A percentile compares a stretch with the other conserved stretches of the same genome.
These are phyloP conservation scores for Chlorella sp. DNA, from an alignment of 139 green algal genomes.

Conservation along the genomic window DNA sequence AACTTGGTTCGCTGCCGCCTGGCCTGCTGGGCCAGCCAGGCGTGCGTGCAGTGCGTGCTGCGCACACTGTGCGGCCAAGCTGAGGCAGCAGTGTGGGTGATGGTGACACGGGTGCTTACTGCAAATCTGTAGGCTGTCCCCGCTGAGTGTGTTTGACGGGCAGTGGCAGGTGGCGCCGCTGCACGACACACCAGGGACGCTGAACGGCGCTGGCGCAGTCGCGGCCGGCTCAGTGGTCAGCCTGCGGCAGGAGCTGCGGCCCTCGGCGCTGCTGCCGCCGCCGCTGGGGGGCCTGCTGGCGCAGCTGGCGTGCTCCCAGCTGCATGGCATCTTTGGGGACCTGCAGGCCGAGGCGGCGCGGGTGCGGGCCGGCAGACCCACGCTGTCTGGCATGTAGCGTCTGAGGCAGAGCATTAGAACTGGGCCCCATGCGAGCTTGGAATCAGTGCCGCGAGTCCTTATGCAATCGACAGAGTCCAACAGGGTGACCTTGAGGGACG, in stretches of 20 bases:
- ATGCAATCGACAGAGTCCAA: too few species aligned
- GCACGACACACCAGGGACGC: not conserved
- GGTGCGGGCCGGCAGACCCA: not conserved
- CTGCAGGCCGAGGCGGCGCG: not conserved
- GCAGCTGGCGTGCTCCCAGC: conserved; percentile 17
- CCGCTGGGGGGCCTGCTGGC: conserved; percentile 12
- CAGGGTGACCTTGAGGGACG: too few species aligned
- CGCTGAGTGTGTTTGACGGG: conserved; percentile 2
- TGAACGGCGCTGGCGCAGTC: not conserved
- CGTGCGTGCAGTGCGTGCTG: not conserved
- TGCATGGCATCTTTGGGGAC: conserved; percentile 7
- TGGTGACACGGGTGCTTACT: not conserved
- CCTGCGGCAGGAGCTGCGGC: conserved; percentile 10
- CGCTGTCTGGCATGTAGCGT: too few species aligned
- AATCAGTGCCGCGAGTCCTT: too few species aligned
- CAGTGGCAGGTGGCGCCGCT: not conserved
- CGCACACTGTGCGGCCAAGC: not conserved
- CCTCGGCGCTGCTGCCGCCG: conserved; percentile 8
- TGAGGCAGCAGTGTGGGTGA: not conserved
- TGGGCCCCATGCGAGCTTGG: too few species aligned
- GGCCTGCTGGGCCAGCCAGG: not conserved
- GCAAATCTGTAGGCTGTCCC: not conserved
- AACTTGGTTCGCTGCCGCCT: not conserved
- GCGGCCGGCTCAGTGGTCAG: not conserved
- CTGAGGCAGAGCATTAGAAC: too few species aligned